These are phyloP conservation scores for Candida sithepensis DNA, from an alignment of 805 yeast genomes.

Conservation along the genomic window DNA sequence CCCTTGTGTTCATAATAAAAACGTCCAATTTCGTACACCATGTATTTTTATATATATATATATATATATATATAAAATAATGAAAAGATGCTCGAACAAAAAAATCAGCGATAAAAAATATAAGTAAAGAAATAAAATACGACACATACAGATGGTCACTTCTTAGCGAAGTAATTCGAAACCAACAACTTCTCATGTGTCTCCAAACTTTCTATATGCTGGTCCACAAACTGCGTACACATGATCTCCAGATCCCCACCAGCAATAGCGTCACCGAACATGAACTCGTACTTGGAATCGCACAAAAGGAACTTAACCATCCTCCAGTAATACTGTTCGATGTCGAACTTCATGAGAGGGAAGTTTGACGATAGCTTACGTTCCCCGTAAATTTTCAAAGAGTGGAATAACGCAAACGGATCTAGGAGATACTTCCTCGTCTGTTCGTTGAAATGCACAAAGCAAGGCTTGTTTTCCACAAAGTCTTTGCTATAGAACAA, in stretches of 20 bases:
- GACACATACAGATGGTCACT: background rate
- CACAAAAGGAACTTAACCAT: slow-evolving; percentile 12
- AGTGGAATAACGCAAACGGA: background rate
- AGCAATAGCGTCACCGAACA: slow-evolving; percentile 1
- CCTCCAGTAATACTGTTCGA: slow-evolving; percentile 16
- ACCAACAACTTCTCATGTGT: slow-evolving; percentile 1
- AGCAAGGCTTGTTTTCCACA: background rate
- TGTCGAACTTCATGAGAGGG: slow-evolving; percentile 4
- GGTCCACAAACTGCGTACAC: slow-evolving; percentile 7
- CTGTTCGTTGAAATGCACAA: slow-evolving; percentile 2
- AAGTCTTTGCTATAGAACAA: background rate
- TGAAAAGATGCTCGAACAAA: background rate
- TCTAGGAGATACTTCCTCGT: background rate
- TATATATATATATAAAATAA: too few relatives aligned
- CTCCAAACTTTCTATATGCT: slow-evolving; percentile 2
- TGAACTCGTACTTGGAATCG: background rate
- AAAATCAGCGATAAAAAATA: too few relatives aligned
- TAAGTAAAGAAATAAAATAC: background rate
- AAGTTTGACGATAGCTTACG: slow-evolving; percentile 1
- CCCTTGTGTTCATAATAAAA: too few relatives aligned
- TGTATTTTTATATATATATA: too few relatives aligned
- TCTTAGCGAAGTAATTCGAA: background rate
- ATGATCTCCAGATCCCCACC: slow-evolving; percentile 1
- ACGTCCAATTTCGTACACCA: too few relatives aligned
- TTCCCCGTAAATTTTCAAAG: background rate